Base-by-base conservation (phyloP, 2,329 filamentous ascomycete genomes). In the Aspergillus sp. region DNA sequence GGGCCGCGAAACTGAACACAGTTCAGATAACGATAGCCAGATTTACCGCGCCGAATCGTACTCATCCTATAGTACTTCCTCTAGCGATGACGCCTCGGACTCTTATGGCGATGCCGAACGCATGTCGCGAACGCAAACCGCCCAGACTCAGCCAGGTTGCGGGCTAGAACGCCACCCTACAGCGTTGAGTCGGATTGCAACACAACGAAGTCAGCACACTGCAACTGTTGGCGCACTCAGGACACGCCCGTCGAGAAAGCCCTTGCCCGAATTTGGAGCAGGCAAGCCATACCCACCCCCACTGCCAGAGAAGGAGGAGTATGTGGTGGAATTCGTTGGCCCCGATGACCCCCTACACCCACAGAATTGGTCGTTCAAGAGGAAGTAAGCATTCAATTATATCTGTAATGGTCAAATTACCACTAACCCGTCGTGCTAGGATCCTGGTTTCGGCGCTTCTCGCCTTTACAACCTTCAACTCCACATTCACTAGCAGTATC, bases 401-500 rank as follows among this genome's bases (percentile, higher is more conserved):
- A 19, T 30, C 28, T 34, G 6, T 25, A 52, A 28, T 13, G 19
- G 19, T 11, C 9, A n/a, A 13, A 38, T 38, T 15, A 17, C 11
- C 4, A 38, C 50, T 25, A 17, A 52, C n/a, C 19, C 13, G 30
- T n/a, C 5, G 15, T 11, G 13, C 7, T 48, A 73, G 68, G 38
- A 66, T 75, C 13, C 58, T 68, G n/a, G 70, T 66, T 4, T 69
- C 66, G n/a, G 57, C 68, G 31, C 70, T 75, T 54, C 68, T 77
- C 15, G 70, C 69, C 34, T 87, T 81, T 62, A 84, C 82, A 9
- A 86, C 84, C 2, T 76, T 87, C 47, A 77, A 79, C 19, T 80
- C 83, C 0, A 82, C 85, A 4, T 86, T 87, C 63, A 81, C 80
- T 0, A 79, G 76, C n/a, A 89, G 86, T 76, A 87, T 93, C 71